Evolutionary conservation across 768 basidiomycete genomes (phyloP).

Genomic region (Lepiota brunneoincarnata): DNA sequence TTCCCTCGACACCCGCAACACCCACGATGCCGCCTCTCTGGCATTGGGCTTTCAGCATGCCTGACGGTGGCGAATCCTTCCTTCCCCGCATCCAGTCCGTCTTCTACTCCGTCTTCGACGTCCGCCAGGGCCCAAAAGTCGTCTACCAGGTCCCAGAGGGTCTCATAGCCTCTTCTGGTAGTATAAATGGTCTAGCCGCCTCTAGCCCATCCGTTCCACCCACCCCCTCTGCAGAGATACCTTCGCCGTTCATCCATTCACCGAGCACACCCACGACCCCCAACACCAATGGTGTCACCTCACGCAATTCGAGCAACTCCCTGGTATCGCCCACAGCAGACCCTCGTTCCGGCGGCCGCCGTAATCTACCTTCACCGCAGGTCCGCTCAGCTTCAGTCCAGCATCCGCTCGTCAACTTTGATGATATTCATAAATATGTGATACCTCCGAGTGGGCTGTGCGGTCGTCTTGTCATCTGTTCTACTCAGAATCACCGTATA

Average conservation of each 20-base stretch:
- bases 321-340: constrained; percentile 42
- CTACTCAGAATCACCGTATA: constrained; percentile 78
- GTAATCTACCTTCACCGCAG: constrained; percentile 37
- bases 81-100: constrained; percentile 80
- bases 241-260: constrained; percentile 17
- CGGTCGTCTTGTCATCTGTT: constrained; percentile 84
- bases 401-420: constrained; percentile 78
- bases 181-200: constrained; percentile 26
- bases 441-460: constrained; percentile 87
- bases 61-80: constrained; percentile 60
- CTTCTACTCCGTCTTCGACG: constrained; percentile 93
- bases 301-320: constrained; percentile 53
- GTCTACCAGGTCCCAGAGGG: constrained; percentile 94
- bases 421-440: constrained; percentile 90
- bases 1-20: constrained; percentile 7
- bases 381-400: constrained; percentile 50
- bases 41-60: constrained; percentile 19
- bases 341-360: constrained; percentile 34
- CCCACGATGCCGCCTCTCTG: constrained; percentile 6
- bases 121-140: constrained; percentile 81
- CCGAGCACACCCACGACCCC: constrained; percentile 10
- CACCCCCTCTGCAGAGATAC: constrained; percentile 35
- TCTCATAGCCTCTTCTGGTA: constrained; percentile 53
- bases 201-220: constrained; percentile 32
- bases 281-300: constrained; percentile 29